Percentiles rank a stretch among this genome's conserved stretches.
phyloP scores from a whole-genome alignment of 768 basidiomycete species.

The Leccinellum rugosiceps region DNA sequence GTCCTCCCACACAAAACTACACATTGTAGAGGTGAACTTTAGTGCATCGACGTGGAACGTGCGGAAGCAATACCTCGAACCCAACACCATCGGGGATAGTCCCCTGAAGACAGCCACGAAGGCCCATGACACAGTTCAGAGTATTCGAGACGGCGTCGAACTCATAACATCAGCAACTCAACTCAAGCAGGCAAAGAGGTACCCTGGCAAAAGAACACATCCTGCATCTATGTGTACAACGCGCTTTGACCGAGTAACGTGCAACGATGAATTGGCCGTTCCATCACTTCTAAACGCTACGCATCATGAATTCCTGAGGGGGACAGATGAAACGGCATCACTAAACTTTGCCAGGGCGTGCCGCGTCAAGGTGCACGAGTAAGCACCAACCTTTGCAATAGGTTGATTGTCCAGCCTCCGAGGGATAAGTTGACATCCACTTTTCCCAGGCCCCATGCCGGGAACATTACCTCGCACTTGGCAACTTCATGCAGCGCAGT shows the following conservation, averaged over 20 bases:
- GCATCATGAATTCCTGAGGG: background rate
- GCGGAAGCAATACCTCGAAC: background rate
- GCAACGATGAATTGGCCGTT: background rate
- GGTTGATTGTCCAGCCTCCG: background rate
- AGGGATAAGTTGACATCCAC: background rate
- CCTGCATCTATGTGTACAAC: background rate
- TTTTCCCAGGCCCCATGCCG: no score
- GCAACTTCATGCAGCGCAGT: background rate
- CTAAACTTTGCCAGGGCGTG: background rate
- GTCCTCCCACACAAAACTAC: background rate
- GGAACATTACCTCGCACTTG: background rate
- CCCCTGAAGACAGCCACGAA: background rate
- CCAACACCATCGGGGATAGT: background rate
- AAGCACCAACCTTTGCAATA: background rate
- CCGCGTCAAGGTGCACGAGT: background rate
- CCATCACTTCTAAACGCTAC: background rate
- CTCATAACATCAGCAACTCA: background rate
- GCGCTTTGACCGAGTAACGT: background rate
- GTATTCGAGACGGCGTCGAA: background rate
- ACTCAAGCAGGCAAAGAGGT: background rate
- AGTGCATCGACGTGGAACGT: background rate
- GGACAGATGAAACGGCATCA: background rate
- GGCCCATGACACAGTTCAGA: background rate
- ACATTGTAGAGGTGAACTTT: background rate
- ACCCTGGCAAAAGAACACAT: background rate